Conservation (phyloP, 2,329 filamentous ascomycete species). For the Xylariaceae sp. region DNA sequence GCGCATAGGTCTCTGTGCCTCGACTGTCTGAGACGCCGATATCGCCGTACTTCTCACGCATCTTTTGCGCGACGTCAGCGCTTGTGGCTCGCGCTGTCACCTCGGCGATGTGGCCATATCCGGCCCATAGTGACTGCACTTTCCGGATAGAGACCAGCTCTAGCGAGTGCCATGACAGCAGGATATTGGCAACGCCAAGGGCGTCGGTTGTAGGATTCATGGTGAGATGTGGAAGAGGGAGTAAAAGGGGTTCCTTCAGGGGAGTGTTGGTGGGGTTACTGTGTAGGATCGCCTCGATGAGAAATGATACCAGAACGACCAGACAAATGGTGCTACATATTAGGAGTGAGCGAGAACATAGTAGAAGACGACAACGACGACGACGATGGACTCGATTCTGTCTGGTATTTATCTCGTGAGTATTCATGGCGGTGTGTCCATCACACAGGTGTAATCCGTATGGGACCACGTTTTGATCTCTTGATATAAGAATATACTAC, state of each 20-base stretch:
- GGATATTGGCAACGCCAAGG: constrained; percentile 35
- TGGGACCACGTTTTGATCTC: no score
- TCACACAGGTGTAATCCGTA: no score
- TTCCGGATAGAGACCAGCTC: constrained; percentile 37
- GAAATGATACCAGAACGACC: neutral
- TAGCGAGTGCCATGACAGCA: constrained; percentile 38
- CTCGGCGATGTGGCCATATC: constrained; percentile 52
- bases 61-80: constrained; percentile 13
- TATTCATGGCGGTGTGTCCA: no score
- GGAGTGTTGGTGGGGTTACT: neutral
- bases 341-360: neutral
- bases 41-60: constrained; percentile 15
- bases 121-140: constrained; percentile 46
- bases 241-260: neutral
- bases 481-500: no score
- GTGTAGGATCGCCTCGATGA: neutral
- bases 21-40: constrained; percentile 8
- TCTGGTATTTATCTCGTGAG: neutral
- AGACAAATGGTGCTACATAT: neutral
- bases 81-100: constrained; percentile 40
- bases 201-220: constrained; percentile 23
- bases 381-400: neutral
- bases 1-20: constrained; percentile 29
- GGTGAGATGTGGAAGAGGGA: neutral
- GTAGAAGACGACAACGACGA: neutral